Evolutionary conservation across 805 yeast genomes (phyloP).

Genomic region (Yamadazyma philogaea): DNA sequence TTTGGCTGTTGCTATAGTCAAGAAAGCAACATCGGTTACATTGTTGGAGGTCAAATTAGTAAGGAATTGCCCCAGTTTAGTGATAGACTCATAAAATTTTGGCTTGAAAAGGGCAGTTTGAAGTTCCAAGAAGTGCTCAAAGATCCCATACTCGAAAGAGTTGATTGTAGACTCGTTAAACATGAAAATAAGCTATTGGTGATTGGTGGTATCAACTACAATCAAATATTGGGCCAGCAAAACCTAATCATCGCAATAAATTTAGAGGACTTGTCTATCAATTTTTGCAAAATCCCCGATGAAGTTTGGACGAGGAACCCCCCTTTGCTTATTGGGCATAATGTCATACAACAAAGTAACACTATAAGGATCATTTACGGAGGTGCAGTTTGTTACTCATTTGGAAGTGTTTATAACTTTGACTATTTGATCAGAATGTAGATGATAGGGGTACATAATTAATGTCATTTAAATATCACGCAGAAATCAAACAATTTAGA

Average conservation of each 20-base stretch:
- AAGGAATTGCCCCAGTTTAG: slow-evolving; percentile 28
- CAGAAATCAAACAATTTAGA: too few relatives aligned
- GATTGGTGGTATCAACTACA: slow-evolving; percentile 20
- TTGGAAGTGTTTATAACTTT: slow-evolving; percentile 49
- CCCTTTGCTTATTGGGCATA: slow-evolving; percentile 55
- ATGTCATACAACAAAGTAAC: slow-evolving; percentile 24
- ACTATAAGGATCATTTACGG: slow-evolving; percentile 36
- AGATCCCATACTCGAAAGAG: slow-evolving; percentile 34
- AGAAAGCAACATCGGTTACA: slow-evolving; percentile 28
- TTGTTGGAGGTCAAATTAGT: slow-evolving; percentile 48
- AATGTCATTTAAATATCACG: too few relatives aligned
- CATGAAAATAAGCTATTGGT: slow-evolving; percentile 38
- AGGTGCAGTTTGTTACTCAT: slow-evolving; percentile 81
- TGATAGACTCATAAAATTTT: slow-evolving; percentile 34
- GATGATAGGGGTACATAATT: neutral
- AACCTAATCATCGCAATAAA: slow-evolving; percentile 7
- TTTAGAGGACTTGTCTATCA: neutral
- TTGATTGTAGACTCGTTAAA: slow-evolving; percentile 17
- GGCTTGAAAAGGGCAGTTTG: slow-evolving; percentile 18
- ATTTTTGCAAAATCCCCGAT: slow-evolving; percentile 8
- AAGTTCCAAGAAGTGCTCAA: slow-evolving; percentile 17
- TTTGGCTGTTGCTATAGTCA: slow-evolving; percentile 33
- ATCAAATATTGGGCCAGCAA: slow-evolving; percentile 11
- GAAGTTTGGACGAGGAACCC: slow-evolving; percentile 41
- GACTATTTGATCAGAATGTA: slow-evolving; percentile 7